These are phyloP conservation scores for Solanum chacoense DNA, from an alignment of 305 asterid genomes.

Conservation along the genomic window DNA sequence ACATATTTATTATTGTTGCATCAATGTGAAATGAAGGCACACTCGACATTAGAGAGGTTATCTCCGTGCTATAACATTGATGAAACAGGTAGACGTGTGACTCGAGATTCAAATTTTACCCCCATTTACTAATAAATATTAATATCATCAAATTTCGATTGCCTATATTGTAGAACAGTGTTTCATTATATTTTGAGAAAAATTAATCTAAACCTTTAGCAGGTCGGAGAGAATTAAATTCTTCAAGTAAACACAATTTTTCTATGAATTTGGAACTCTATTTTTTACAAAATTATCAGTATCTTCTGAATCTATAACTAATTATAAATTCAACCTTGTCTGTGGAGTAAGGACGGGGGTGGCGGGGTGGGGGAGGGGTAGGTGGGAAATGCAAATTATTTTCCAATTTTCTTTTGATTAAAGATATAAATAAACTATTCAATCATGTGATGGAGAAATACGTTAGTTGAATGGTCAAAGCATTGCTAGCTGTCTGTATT, in stretches of 20 bases:
- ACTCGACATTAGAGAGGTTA: too few relatives aligned
- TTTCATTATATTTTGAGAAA: too few relatives aligned
- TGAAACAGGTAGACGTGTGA: not conserved
- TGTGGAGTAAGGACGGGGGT: not conserved
- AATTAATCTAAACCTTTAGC: too few relatives aligned
- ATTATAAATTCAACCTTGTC: not conserved
- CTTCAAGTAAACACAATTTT: not conserved
- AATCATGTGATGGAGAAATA: not conserved
- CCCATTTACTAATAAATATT: too few relatives aligned
- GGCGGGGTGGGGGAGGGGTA: fast-evolving
- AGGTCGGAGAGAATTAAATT: too few relatives aligned
- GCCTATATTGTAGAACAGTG: too few relatives aligned
- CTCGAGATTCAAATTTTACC: too few relatives aligned
- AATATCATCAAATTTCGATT: too few relatives aligned
- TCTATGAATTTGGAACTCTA: not conserved
- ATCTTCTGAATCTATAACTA: not conserved
- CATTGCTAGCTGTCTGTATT: not conserved
- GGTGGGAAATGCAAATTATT: not conserved
- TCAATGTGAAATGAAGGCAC: not conserved
- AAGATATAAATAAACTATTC: not conserved
- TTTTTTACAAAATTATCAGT: not conserved
- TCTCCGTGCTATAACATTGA: not conserved
- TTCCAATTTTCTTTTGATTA: not conserved
- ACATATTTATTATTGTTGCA: not conserved
- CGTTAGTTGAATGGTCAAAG: conserved; percentile 1